These are phyloP conservation scores for Phytophthora rubi DNA, from an alignment of 352 stramenopile species.

Conservation along the genomic window DNA sequence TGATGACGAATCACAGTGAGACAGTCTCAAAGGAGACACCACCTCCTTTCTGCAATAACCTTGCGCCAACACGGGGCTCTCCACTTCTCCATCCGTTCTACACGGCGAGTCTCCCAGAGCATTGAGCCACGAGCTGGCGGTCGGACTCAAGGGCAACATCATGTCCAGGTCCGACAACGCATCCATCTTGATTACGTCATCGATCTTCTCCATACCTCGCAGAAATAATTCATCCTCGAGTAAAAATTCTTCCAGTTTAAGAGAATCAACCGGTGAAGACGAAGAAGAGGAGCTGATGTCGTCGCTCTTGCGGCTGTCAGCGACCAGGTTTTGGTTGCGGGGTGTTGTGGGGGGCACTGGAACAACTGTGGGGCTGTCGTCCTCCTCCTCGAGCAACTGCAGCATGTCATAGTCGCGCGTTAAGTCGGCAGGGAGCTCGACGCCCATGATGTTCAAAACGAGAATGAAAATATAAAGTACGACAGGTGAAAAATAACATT, in stretches of 20 bases:
- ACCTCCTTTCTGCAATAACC: conserved; percentile 5
- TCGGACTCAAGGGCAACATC: conserved; percentile 51
- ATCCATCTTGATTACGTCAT: conserved; percentile 40
- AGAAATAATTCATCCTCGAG: conserved; percentile 48
- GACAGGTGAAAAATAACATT: too few species aligned
- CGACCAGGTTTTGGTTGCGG: conserved; percentile 11
- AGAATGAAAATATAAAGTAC: not conserved
- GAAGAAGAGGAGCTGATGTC: conserved; percentile 3
- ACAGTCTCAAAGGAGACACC: conserved; percentile 30
- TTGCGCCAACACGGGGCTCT: conserved; percentile 21
- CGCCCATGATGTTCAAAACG: conserved; percentile 30
- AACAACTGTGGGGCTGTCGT: not conserved
- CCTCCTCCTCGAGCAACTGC: conserved; percentile 39
- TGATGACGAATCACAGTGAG: conserved; percentile 26
- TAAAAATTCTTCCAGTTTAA: conserved; percentile 40
- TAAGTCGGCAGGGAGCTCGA: conserved; percentile 37
- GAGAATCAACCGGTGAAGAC: not conserved
- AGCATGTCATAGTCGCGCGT: conserved; percentile 49
- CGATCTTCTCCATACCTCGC: conserved; percentile 12
- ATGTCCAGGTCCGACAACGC: conserved; percentile 50
- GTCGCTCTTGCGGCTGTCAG: conserved; percentile 21
- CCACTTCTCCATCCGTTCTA: conserved; percentile 37
- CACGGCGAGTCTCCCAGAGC: conserved; percentile 32
- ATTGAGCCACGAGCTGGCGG: conserved; percentile 29
- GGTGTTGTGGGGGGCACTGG: not conserved